A percentile compares a stretch with the other conserved stretches of the same genome.
Evolutionary conservation across 176 grass and related monocot species (phyloP).

Genomic region (Aegilops speltoides): DNA sequence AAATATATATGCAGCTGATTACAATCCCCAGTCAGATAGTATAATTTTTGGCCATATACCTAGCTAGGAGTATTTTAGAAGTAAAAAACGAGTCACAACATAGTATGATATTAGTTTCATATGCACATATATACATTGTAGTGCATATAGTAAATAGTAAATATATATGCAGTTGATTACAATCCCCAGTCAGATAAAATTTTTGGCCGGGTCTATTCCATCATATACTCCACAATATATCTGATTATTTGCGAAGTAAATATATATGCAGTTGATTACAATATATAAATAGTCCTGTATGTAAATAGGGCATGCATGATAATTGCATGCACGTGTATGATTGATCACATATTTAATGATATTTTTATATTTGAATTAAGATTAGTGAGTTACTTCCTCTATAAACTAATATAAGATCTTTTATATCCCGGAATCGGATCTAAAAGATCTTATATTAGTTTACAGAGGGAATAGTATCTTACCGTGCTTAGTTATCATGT

Average conservation of each 20-base stretch:
- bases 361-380: neutral
- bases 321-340: neutral
- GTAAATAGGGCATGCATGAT: neutral
- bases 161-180: neutral
- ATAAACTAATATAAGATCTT: neutral
- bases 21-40: neutral
- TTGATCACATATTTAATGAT: neutral
- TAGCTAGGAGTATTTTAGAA: neutral
- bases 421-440: no score
- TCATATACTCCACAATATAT: neutral
- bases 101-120: no score
- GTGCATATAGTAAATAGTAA: neutral
- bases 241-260: no score
- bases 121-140: neutral
- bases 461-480: neutral
- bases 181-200: neutral
- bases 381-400: neutral
- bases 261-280: no score
- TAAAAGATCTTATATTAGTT: no score
- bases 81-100: neutral
- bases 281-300: neutral
- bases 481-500: neutral
- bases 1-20: neutral
- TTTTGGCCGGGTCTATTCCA: neutral
- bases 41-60: neutral